phyloP scores from a whole-genome alignment of 441 rosid species.

The Kokia cookei region DNA sequence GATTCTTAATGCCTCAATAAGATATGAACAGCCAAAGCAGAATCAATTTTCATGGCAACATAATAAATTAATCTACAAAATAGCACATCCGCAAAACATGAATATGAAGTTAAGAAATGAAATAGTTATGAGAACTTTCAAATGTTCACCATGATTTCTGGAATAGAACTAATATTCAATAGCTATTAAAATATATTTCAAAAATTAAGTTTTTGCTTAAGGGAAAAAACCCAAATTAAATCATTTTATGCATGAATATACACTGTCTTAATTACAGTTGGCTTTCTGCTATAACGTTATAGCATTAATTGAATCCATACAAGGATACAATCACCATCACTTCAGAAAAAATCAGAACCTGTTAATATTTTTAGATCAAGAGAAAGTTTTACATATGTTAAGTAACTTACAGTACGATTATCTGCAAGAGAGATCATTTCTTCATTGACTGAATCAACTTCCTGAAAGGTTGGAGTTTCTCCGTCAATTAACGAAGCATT shows the following conservation, averaged over 20 bases:
- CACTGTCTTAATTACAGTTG: neutral
- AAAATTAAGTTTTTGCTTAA: neutral
- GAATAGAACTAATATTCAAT: neutral
- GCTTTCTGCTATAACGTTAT: neutral
- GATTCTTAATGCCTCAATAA: neutral
- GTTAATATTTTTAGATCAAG: neutral
- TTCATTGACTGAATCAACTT: constrained; percentile 32
- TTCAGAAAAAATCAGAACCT: neutral
- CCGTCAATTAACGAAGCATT: constrained; percentile 24
- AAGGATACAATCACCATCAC: neutral
- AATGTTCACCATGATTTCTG: neutral
- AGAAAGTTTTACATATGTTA: constrained; percentile 6
- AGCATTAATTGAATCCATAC: neutral
- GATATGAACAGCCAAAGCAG: neutral
- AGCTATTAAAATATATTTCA: neutral
- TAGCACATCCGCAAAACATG: neutral
- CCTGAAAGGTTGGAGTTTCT: constrained; percentile 24
- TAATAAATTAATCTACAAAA: neutral
- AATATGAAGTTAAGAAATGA: neutral
- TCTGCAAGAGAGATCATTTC: constrained; percentile 28
- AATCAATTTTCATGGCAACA: neutral
- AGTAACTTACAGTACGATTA: constrained; percentile 46
- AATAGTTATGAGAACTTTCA: neutral
- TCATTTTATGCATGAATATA: neutral
- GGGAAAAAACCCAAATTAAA: neutral